Percentiles rank a stretch among this genome's conserved stretches.
Conservation (phyloP, 306 rosid genomes). For the Chamaecrista fasciculata region DNA sequence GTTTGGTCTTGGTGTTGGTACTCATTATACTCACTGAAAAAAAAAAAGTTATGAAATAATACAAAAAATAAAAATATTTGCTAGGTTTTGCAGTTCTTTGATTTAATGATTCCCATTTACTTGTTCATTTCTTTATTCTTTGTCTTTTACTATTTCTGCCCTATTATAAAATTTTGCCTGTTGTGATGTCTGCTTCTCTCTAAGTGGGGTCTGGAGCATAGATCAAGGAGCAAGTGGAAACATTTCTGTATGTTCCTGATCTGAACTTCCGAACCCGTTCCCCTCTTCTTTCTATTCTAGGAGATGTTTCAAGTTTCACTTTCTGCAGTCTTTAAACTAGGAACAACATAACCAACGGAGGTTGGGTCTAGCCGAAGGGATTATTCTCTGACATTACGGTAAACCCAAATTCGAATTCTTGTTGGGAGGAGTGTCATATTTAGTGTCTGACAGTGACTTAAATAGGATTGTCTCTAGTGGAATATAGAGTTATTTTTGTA, state of each 20-base stretch:
- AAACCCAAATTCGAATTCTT: too few relatives aligned
- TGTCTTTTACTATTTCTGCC: neutral
- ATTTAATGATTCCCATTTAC: neutral
- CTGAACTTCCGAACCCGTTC: neutral
- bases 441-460: too few relatives aligned
- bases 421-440: too few relatives aligned
- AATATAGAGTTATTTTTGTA: neutral
- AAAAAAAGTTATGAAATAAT: neutral
- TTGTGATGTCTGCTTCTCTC: neutral
- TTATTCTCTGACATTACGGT: too few relatives aligned
- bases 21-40: neutral
- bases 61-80: neutral
- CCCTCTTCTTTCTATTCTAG: neutral
- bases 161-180: neutral
- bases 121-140: neutral
- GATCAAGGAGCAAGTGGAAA: neutral
- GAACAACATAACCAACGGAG: too few relatives aligned
- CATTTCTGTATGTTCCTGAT: neutral
- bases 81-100: neutral
- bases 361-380: too few relatives aligned
- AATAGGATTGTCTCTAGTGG: too few relatives aligned
- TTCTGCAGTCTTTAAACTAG: neutral
- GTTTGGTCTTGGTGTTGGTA: slow-evolving; percentile 35
- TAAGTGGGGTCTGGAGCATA: neutral
- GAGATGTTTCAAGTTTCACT: neutral